Conservation (phyloP, 352 stramenopile species). For the Pythium phragmiticola region DNA sequence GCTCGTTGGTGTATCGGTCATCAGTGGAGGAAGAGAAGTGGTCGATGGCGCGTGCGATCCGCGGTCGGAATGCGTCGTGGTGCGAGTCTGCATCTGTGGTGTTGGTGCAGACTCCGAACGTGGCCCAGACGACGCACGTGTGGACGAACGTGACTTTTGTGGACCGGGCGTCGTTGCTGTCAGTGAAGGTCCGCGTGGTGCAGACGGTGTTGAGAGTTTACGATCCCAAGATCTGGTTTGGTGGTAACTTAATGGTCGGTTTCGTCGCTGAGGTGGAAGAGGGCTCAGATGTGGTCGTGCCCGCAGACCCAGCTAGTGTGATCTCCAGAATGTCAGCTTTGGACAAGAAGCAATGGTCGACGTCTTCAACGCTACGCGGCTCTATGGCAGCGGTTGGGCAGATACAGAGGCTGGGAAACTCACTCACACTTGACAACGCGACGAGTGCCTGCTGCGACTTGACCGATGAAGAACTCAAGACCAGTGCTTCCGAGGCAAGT, state of each 20-base stretch:
- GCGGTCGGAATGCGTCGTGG: constrained; percentile 24
- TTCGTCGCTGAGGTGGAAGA: constrained; percentile 9
- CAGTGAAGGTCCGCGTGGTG: constrained; percentile 31
- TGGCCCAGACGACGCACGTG: constrained; percentile 30
- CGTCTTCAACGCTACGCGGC: not conserved
- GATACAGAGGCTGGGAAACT: not conserved
- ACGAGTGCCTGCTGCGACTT: not conserved
- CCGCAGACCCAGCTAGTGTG: not conserved
- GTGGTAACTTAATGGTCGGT: not conserved
- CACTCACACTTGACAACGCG: not conserved
- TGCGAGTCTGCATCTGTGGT: constrained; percentile 27
- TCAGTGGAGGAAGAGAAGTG: not conserved
- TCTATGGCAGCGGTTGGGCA: not conserved
- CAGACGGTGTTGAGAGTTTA: constrained; percentile 24
- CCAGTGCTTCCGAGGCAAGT: not conserved
- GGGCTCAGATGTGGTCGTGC: not conserved
- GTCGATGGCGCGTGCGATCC: constrained; percentile 9
- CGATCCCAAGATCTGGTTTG: constrained; percentile 15
- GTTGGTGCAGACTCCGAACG: constrained; percentile 28
- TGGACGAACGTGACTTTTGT: constrained; percentile 36
- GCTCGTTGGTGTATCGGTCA: constrained; percentile 3
- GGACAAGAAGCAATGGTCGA: not conserved
- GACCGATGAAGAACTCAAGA: not conserved
- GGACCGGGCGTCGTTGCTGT: constrained; percentile 26
- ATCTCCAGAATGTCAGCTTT: not conserved